These are phyloP conservation scores for Alternaria infectoria DNA, from an alignment of 2,329 filamentous ascomycete species.

Conservation along the genomic window DNA sequence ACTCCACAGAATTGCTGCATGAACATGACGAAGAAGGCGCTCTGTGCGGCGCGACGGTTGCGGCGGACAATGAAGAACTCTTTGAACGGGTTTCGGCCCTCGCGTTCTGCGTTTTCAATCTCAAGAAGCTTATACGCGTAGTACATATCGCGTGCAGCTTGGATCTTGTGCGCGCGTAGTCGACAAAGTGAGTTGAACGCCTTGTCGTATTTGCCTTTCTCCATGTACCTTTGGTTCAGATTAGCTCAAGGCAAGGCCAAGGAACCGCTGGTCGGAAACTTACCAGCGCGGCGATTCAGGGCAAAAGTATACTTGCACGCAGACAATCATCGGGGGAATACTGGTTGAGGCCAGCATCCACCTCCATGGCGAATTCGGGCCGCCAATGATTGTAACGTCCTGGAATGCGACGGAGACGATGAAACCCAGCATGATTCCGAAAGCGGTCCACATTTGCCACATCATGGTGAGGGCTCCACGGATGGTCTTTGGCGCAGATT, in stretches of 20 bases:
- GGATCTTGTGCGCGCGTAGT: slow-evolving; percentile 60
- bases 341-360: slow-evolving; percentile 43
- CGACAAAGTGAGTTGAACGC: slow-evolving; percentile 52
- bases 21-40: slow-evolving; percentile 46
- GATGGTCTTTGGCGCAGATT: slow-evolving; percentile 57
- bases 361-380: slow-evolving; percentile 35
- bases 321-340: slow-evolving; percentile 40
- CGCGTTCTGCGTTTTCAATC: slow-evolving; percentile 45
- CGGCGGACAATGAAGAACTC: slow-evolving; percentile 44
- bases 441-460: slow-evolving; percentile 57
- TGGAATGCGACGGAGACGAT: slow-evolving; percentile 40
- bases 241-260: neutral
- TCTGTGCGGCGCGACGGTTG: slow-evolving; percentile 43
- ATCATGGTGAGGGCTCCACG: slow-evolving; percentile 59
- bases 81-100: slow-evolving; percentile 37
- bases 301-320: slow-evolving; percentile 39
- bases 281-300: slow-evolving; percentile 41
- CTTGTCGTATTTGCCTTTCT: slow-evolving; percentile 43
- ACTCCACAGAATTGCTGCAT: slow-evolving; percentile 47
- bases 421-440: slow-evolving; percentile 44
- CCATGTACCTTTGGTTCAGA: slow-evolving; percentile 34
- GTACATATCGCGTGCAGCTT: slow-evolving; percentile 63
- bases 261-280: neutral
- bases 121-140: slow-evolving; percentile 52
- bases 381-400: slow-evolving; percentile 31